A percentile compares a stretch with the other conserved stretches of the same genome.
phyloP scores from a whole-genome alignment of 78 protist species.

The Dictyostelium intermedium region DNA sequence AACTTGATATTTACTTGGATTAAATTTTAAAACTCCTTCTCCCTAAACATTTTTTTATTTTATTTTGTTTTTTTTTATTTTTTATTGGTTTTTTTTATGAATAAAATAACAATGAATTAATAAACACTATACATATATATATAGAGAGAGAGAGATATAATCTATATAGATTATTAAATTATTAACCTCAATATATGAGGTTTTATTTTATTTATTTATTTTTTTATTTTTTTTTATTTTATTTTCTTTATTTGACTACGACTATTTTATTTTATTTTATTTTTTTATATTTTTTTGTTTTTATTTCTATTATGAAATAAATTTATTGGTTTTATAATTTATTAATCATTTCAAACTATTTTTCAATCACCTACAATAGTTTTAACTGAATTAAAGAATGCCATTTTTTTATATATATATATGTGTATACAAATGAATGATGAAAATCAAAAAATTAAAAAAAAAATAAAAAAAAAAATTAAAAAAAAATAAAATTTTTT shows the following conservation, averaged over 20 bases:
- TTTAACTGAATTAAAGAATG: not conserved
- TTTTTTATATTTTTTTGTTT: not conserved
- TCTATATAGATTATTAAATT: no score
- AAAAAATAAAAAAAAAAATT: not conserved
- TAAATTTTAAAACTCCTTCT: constrained; percentile 29
- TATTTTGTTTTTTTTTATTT: no score
- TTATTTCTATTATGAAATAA: not conserved
- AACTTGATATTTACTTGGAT: constrained; percentile 49
- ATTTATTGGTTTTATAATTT: not conserved
- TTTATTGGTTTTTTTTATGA: not conserved
- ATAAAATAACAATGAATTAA: no score
- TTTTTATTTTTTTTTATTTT: not conserved
- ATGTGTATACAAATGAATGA: not conserved
- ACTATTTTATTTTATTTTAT: not conserved
- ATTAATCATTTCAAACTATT: no score
- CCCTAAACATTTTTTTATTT: no score
- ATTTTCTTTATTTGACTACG: not conserved
- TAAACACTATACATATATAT: no score
- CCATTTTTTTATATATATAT: constrained; percentile 1
- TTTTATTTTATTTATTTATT: no score
- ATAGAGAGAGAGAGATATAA: no score
- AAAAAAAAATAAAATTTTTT: not conserved
- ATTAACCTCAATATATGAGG: no score
- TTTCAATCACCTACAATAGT: not conserved
- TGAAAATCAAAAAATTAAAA: not conserved